These are phyloP conservation scores for Leptodermis oblonga DNA, from an alignment of 257 asterid genomes.

Conservation along the genomic window DNA sequence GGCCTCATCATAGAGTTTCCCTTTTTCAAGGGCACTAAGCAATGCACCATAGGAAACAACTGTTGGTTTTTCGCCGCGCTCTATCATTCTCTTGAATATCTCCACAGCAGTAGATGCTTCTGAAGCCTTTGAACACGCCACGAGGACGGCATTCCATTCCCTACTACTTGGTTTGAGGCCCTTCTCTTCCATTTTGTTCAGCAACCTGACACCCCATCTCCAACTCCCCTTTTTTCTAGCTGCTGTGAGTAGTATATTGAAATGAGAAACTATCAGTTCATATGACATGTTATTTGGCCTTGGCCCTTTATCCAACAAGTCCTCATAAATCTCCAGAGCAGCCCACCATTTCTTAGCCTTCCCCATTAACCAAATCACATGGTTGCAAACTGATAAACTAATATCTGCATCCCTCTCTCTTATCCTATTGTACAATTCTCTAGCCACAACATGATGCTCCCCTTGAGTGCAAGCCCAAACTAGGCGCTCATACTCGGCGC, in stretches of 20 bases:
- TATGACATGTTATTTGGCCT: conserved; percentile 76
- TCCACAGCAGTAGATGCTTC: conserved; percentile 79
- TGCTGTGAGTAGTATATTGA: conserved; percentile 61
- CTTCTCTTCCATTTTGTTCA: conserved; percentile 90
- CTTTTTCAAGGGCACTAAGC: conserved; percentile 94
- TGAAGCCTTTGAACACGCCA: conserved; percentile 87
- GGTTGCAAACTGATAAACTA: conserved; percentile 85
- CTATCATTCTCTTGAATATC: conserved; percentile 88
- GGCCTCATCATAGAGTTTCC: conserved; percentile 82
- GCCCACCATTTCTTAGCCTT: conserved; percentile 99
- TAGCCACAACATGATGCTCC: conserved; percentile 69
- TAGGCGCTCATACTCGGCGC: conserved; percentile 61
- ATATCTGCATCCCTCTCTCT: conserved; percentile 57
- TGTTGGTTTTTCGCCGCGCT: conserved; percentile 78
- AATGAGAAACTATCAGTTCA: conserved; percentile 76
- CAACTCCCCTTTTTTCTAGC: conserved; percentile 81
- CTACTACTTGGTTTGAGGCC: conserved; percentile 76
- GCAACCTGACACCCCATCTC: conserved; percentile 89
- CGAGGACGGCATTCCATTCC: conserved; percentile 92
- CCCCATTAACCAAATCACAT: conserved; percentile 88
- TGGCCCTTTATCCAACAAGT: conserved; percentile 81
- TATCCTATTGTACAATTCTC: conserved; percentile 70
- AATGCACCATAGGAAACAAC: conserved; percentile 83
- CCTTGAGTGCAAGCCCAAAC: conserved; percentile 87
- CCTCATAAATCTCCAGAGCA: conserved; percentile 90